phyloP scores from a whole-genome alignment of 2,329 filamentous ascomycete genomes.

The Polychaeton citri region DNA sequence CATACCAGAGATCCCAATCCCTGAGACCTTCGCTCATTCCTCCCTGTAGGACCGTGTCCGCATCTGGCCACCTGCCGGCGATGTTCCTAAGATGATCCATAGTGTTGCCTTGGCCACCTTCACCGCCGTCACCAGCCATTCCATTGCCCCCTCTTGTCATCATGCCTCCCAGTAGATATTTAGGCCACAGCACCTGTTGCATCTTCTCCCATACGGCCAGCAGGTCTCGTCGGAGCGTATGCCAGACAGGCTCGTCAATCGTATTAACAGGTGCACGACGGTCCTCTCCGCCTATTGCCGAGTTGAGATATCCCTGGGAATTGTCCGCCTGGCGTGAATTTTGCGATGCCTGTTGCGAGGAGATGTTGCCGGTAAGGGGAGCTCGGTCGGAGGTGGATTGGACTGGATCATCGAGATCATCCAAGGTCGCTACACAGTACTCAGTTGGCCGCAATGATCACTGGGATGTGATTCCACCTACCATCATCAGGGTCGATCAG shows the following conservation, averaged over 20 bases:
- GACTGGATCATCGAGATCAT: conserved; percentile 85
- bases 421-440: conserved; percentile 61
- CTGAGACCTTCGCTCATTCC: conserved; percentile 79
- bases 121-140: conserved; percentile 35
- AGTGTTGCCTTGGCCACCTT: conserved; percentile 39
- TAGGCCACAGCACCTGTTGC: conserved; percentile 90
- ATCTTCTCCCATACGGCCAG: conserved; percentile 95
- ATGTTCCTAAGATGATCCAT: conserved; percentile 38
- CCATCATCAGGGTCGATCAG: conserved; percentile 41
- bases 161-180: conserved; percentile 69
- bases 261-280: conserved; percentile 80
- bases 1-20: conserved; percentile 89
- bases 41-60: conserved; percentile 50
- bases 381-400: conserved; percentile 53
- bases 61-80: conserved; percentile 53
- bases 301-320: conserved; percentile 74
- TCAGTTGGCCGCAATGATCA: not conserved
- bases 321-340: conserved; percentile 43
- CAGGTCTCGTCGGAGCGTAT: conserved; percentile 84
- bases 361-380: conserved; percentile 72
- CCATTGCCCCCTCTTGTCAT: conserved; percentile 42
- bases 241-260: conserved; percentile 95
- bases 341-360: conserved; percentile 34
- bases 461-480: conserved; percentile 8
- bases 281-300: conserved; percentile 83